Evolutionary conservation across 2,329 filamentous ascomycete species (phyloP), one percentile per base, ranked within the genome.

Genomic region (Colletotrichum cereale): DNA sequence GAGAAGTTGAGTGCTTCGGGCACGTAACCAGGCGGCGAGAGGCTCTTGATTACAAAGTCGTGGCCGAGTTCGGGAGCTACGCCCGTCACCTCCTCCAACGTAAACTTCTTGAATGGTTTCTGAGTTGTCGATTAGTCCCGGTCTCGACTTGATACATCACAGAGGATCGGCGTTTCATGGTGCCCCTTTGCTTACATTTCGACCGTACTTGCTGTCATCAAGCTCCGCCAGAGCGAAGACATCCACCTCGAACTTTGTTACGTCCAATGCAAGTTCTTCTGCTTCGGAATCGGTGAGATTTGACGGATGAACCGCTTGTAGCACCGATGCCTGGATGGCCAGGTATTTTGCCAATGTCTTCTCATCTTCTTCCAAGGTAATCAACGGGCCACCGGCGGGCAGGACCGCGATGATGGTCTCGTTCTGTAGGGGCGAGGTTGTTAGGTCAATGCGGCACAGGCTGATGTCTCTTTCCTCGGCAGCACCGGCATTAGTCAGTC

Each of bases 51-150:
- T 1, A 91, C 80, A 7, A 82, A 79, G 24, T 85, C 80, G 5
- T 92, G 78, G 16, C 85, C 84, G 8, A 92, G 79, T 65, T 89
- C 84, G 1, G 91, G 90, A 1, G 87, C 80, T 29, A 92, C 80
- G 2, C 82, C 81, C 29, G 85, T 82, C 4, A 86, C 86, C 61
- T 92, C 86, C 16, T 86, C 80, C 24, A 91, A 78, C 21, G 44
- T 67, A 10, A 61, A 56, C 56, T 48, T 47, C 24, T 24, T 55
- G 74, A 74, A 75, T 76, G 55, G 63, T 53, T 8, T 6, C 48
- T 52, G 6, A 12, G 48, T 26, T 14, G 6, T 5, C 16, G 1
- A n/a, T 52, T 8, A 52, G 48, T 18, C 14, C 24, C 12, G 24
- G 5, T 21, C 11, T 24, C n/a, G 40, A 16, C 12, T 47, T n/a